These are phyloP conservation scores for Yamadazyma diddensiae DNA, from an alignment of 1,139 yeast genomes.

Conservation along the genomic window DNA sequence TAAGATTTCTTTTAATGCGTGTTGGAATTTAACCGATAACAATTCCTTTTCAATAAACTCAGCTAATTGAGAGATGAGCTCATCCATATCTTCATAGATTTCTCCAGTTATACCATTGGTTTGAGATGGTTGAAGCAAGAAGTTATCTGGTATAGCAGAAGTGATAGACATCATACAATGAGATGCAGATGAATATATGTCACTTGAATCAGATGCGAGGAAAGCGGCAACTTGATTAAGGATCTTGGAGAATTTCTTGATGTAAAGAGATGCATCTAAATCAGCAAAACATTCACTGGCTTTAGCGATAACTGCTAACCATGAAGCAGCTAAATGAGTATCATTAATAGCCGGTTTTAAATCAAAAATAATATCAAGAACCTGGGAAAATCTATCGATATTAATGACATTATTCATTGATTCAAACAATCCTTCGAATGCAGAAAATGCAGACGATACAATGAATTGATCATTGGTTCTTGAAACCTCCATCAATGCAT, in stretches of 20 bases:
- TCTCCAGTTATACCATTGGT: constrained; percentile 37
- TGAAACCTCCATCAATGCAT: constrained; percentile 68
- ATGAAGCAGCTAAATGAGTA: constrained; percentile 82
- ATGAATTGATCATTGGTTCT: constrained; percentile 82
- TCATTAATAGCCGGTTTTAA: constrained; percentile 82
- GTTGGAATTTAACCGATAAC: constrained; percentile 71
- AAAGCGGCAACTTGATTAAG: constrained; percentile 58
- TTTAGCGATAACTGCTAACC: constrained; percentile 93
- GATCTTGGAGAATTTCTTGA: constrained; percentile 54
- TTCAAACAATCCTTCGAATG: constrained; percentile 80
- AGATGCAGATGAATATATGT: constrained; percentile 73
- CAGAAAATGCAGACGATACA: constrained; percentile 76
- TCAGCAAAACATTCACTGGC: constrained; percentile 69
- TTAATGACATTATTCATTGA: constrained; percentile 70
- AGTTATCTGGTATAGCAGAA: constrained; percentile 58
- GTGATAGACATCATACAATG: constrained; percentile 82
- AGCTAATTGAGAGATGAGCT: constrained; percentile 45
- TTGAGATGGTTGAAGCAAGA: constrained; percentile 50
- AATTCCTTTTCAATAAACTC: constrained; percentile 54
- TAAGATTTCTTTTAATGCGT: constrained; percentile 72
- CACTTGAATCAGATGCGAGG: constrained; percentile 63
- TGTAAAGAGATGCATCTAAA: constrained; percentile 56
- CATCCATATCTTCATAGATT: constrained; percentile 56
- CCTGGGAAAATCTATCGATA: constrained; percentile 57
- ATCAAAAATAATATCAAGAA: constrained; percentile 70